Base-by-base conservation (phyloP, 2,329 filamentous ascomycete genomes). In the Diplocarpon mali region DNA sequence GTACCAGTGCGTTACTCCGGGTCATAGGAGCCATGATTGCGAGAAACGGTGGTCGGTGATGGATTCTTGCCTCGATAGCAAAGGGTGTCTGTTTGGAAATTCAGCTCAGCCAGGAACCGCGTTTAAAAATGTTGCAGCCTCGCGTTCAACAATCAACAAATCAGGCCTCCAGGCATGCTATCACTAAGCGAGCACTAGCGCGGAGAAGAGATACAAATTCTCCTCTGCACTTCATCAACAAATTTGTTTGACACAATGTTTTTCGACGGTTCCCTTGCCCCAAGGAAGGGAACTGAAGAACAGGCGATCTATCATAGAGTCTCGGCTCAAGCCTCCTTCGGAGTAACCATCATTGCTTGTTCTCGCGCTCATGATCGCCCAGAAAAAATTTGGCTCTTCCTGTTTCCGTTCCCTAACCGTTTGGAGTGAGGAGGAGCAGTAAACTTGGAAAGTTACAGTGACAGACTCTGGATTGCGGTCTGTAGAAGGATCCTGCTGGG, bases 301-400 rank as follows among this genome's bases (percentile, higher is more conserved):
- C 28, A 15, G 80, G 82, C 87, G 82, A 84, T 82, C 78, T 85
- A 85, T 85, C 90, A 24, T 96, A 96, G 92, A 98, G 92, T 98
- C 92, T 93, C 90, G 89, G 84, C 84, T 80, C 79, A 85, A 79
- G 84, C 78, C 66, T 64, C 60, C 53, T 53, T 32, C 47, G 55
- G 57, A 62, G 60, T 64, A 58, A 51, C 62, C 64, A 62, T 89
- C 85, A 86, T 76, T 96, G 77, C 84, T 87, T 88, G 80, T 85
- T 86, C 85, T 93, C 89, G 90, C 86, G 92, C 92, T 98, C 88
- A 89, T 81, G 86, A 88, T 85, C 74, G 85, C 84, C 90, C 83
- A 86, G 93, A 85, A 84, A 64, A 71, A 77, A 71, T 32, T 70
- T 66, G 70, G 73, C 80, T 76, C 78, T 83, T 76, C 76, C 76